A percentile compares a stretch with the other conserved stretches of the same genome.
Evolutionary conservation across 768 basidiomycete genomes (phyloP).

Genomic region (Lactarius hengduanensis): DNA sequence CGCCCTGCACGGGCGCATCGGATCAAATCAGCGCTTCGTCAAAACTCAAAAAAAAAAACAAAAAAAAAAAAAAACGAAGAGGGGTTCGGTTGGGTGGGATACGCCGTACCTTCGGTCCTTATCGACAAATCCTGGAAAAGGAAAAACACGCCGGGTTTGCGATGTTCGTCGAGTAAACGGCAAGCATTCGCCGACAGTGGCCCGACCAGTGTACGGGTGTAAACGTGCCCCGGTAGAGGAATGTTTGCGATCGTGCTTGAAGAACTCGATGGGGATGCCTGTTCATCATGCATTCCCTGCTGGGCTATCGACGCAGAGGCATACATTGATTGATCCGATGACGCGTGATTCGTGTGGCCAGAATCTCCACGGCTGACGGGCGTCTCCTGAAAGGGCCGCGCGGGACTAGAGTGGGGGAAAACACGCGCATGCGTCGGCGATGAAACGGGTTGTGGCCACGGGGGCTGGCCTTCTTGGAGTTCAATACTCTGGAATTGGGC

Average conservation of each 20-base stretch:
- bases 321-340: constrained; percentile 30
- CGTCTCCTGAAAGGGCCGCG: constrained; percentile 15
- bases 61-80: constrained; percentile 17
- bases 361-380: background rate
- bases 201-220: constrained; percentile 88
- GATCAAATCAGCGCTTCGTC: constrained; percentile 23
- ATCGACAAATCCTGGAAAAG: constrained; percentile 94
- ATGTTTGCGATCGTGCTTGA: constrained; percentile 38
- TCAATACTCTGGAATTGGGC: constrained; percentile 22
- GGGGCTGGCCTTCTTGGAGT: constrained; percentile 20
- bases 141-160: constrained; percentile 87
- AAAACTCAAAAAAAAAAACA: background rate
- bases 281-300: constrained; percentile 27
- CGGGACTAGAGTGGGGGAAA: constrained; percentile 19
- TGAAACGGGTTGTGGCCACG: constrained; percentile 27
- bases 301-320: constrained; percentile 31
- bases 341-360: constrained; percentile 14
- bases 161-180: constrained; percentile 80
- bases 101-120: constrained; percentile 75
- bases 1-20: constrained; percentile 49
- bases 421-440: constrained; percentile 20
- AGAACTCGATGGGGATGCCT: constrained; percentile 34
- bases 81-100: constrained; percentile 5
- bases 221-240: constrained; percentile 62
- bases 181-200: constrained; percentile 85